phyloP scores from a whole-genome alignment of 176 grass and related monocot species.

The Alloteropsis semialata region DNA sequence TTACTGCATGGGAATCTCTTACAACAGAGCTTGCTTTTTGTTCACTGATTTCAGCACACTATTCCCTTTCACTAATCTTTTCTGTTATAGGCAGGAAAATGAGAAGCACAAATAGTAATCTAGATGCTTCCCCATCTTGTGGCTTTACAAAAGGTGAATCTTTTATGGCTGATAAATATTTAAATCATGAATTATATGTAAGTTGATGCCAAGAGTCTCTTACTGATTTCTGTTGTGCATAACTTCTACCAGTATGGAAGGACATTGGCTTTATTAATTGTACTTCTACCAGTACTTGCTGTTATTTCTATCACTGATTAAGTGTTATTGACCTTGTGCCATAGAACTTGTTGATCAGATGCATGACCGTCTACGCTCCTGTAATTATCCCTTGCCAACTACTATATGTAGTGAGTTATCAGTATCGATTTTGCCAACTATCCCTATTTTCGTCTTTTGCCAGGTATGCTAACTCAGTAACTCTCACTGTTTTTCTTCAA shows the following conservation, averaged over 20 bases:
- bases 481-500: not conserved
- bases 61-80: not conserved
- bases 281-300: not conserved
- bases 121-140: not conserved
- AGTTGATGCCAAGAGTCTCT: not conserved
- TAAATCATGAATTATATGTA: not conserved
- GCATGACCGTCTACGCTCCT: not conserved
- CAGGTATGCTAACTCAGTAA: not conserved
- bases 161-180: not conserved
- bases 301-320: not conserved
- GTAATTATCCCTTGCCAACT: not conserved
- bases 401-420: not conserved
- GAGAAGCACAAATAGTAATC: not conserved
- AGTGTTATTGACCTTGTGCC: not conserved
- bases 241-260: not conserved
- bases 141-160: not conserved
- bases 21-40: not conserved
- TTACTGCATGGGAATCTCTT: not conserved
- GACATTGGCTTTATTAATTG: not conserved
- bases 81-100: not conserved
- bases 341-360: not conserved
- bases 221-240: not conserved
- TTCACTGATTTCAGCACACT: not conserved
- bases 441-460: not conserved
- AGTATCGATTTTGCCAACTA: not conserved